Evolutionary conservation across 1,284 basidiomycete genomes (phyloP), one percentile per base, ranked within the genome.

Genomic region (Heterobasidion occidentale): DNA sequence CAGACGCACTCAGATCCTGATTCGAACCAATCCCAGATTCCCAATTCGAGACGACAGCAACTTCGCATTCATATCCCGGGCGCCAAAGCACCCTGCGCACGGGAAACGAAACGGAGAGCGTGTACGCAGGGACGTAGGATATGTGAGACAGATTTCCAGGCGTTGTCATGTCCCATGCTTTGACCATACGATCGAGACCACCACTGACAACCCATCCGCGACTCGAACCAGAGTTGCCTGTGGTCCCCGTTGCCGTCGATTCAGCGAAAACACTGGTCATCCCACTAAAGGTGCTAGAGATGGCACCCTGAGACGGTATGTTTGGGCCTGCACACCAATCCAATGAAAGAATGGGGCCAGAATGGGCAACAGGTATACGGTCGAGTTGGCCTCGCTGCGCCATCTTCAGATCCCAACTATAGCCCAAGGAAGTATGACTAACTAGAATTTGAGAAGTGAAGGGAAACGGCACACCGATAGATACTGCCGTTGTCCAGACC

Each of bases 161-260:
- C 4, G 77, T 68, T 0, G 77, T 77, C 56, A 93, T 78, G 65
- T 92, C 86, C 92, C 92, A 94, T 0, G 93, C 90, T 75, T 93
- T 92, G 46, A 94, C 90, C 19, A 80, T 86, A 50, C 84, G 78
- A 70, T 94, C 92, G 33, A 92, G 74, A 0, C 92, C 90, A 7
- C 86, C 90, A 61, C 87, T 92, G 0, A 86, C 87, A 15, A 94
- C 76, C 91, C 92, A 95, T 0, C 90, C 89, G 14, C 79, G 70
- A 2, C 80, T 75, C 34, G 66, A 71, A 0, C 70, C 72, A 1
- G 66, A 63, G 3, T 56, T 60, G 36, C 66, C 61, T 12, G 56
- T 56, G 42, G 61, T 58, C 61, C 66, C 35, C 53, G 36, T 56
- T 38, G 12, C 60, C 63, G 56, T 63, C 61, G 55, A 44, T 27